A percentile compares a stretch with the other conserved stretches of the same genome.
Evolutionary conservation across 306 rosid species (phyloP).

Genomic region (Acmispon strigosus): DNA sequence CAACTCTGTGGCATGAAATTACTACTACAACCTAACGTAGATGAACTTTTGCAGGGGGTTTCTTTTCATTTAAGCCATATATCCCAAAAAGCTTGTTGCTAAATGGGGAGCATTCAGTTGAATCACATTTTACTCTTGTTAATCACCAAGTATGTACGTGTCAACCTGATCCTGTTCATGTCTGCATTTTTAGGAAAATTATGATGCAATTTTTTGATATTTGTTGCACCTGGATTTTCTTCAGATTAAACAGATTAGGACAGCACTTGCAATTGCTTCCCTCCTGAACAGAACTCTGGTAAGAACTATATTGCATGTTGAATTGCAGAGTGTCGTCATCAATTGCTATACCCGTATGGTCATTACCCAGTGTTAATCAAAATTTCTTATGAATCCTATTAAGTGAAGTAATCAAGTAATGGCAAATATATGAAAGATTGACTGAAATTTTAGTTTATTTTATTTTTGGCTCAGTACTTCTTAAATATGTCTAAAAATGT

Average conservation of each 20-base stretch:
- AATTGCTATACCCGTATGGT: neutral
- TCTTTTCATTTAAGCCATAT: constrained; percentile 78
- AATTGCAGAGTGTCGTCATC: neutral
- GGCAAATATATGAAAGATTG: neutral
- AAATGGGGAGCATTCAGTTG: constrained; percentile 66
- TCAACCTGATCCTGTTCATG: constrained; percentile 24
- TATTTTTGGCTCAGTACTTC: neutral
- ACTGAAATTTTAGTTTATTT: neutral
- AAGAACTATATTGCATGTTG: constrained; percentile 29
- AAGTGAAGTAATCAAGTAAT: constrained; percentile 3
- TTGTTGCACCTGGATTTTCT: constrained; percentile 7
- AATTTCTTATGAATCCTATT: neutral
- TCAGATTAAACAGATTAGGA: constrained; percentile 87
- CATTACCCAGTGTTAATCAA: neutral
- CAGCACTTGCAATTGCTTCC: constrained; percentile 87
- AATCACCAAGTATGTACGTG: constrained; percentile 80
- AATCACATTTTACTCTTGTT: constrained; percentile 77
- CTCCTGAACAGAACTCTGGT: constrained; percentile 88
- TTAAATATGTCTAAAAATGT: neutral
- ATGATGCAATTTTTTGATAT: constrained; percentile 16
- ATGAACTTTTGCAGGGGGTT: constrained; percentile 69
- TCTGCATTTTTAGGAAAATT: constrained; percentile 21
- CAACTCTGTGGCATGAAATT: constrained; percentile 5
- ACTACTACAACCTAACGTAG: constrained; percentile 11
- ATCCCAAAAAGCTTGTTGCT: constrained; percentile 68